Base-by-base conservation (phyloP, 78 protist species). In the Neovahlkampfia damariscottae region DNA sequence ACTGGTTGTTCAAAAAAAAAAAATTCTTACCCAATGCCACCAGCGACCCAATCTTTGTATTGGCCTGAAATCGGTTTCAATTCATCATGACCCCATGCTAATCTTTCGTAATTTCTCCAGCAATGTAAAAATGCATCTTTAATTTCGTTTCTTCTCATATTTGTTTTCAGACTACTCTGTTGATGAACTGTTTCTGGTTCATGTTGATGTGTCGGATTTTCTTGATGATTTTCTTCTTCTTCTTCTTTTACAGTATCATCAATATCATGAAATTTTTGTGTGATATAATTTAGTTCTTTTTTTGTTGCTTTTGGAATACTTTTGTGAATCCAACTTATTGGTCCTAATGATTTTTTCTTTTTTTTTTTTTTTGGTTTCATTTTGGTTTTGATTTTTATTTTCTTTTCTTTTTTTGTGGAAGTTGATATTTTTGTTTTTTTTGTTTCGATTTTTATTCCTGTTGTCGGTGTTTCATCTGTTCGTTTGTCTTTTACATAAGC, bases 11-110 rank as follows among this genome's bases (percentile, higher is more conserved):
- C n/a, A n/a, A n/a, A n/a, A n/a, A n/a, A n/a, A n/a, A n/a, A n/a
- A n/a, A n/a, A n/a, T n/a, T n/a, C n/a, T n/a, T n/a, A n/a, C n/a
- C n/a, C n/a, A n/a, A n/a, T n/a, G n/a, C n/a, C n/a, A n/a, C n/a
- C n/a, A n/a, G n/a, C n/a, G n/a, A n/a, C n/a, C n/a, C n/a, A n/a
- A n/a, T n/a, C n/a, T n/a, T n/a, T n/a, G n/a, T n/a, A n/a, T n/a
- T n/a, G n/a, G n/a, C n/a, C n/a, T n/a, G 67, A 1, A 5, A 74
- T 6, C 3, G 91, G 90, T 77, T 68, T 32, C 28, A 87, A 77
- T 78, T 87, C 90, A 36, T 87, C 91, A 4, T 35, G 3, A n/a
- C 95, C 95, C 90, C 89, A 89, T 36, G 93, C 91, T 70, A 35
- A 31, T 36, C 58, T 4, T 0, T 7, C 38, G 79, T 89, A 91